These are phyloP conservation scores for Meripilus lineatus DNA, from an alignment of 1,284 basidiomycete genomes.

Conservation along the genomic window DNA sequence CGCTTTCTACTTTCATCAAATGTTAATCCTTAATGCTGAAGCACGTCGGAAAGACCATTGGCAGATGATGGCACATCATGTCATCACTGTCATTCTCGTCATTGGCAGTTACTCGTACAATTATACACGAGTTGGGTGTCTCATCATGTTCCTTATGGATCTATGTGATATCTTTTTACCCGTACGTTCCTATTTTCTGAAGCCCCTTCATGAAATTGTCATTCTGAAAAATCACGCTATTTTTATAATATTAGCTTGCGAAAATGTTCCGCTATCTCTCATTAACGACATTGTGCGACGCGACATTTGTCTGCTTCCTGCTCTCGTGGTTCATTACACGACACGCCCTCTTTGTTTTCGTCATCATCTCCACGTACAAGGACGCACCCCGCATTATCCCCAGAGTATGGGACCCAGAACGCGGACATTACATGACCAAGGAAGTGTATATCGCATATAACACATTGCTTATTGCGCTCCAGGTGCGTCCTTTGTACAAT, in stretches of 20 bases:
- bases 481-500: slow-evolving; percentile 38
- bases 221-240: slow-evolving; percentile 4
- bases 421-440: slow-evolving; percentile 52
- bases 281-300: slow-evolving; percentile 66
- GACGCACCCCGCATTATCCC: slow-evolving; percentile 47
- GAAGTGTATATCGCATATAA: slow-evolving; percentile 47
- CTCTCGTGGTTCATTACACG: slow-evolving; percentile 88
- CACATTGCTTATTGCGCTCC: slow-evolving; percentile 53
- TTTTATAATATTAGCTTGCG: slow-evolving; percentile 60
- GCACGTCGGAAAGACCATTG: slow-evolving; percentile 87
- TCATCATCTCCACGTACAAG: slow-evolving; percentile 57
- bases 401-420: slow-evolving; percentile 55
- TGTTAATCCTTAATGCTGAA: slow-evolving; percentile 92
- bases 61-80: slow-evolving; percentile 96
- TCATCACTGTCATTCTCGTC: slow-evolving; percentile 85
- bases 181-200: slow-evolving; percentile 44
- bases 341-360: slow-evolving; percentile 71
- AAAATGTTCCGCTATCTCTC: slow-evolving; percentile 92
- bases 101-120: slow-evolving; percentile 76
- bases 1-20: slow-evolving; percentile 93
- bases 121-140: slow-evolving; percentile 83
- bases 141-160: slow-evolving; percentile 92
- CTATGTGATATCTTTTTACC: slow-evolving; percentile 89
- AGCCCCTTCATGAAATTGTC: background rate
- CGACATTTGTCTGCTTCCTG: slow-evolving; percentile 78